Base-by-base conservation (phyloP, 805 yeast species). In the Kluyveromyces aestuarii region DNA sequence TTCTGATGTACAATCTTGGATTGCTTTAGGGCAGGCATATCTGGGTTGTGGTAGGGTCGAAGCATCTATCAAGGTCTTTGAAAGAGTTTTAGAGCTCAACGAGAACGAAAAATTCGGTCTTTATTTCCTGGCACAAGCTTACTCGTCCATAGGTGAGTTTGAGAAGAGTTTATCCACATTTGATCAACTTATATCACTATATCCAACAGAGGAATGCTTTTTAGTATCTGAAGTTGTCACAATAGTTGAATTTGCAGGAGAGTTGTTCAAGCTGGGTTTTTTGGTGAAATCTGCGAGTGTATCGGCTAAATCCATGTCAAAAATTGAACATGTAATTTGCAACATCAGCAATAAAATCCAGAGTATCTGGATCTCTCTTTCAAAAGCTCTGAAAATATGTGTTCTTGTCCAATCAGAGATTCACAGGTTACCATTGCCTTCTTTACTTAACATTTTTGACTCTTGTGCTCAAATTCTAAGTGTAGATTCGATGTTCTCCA, bases 21-120 rank as follows among this genome's bases (percentile, higher is more conserved):
- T 85, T 27, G 96, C 96, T 1, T 70, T 93, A n/a, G 99, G 99
- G n/a, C 98, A 93, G 63, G 91, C 96, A 0, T 93, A 93, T 63
- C 72, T 76, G 48, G 77, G 81, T 25, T 80, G 93, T 63, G 99
- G 99, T 2, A 74, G 96, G 52, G 70, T 83, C 41, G 90, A 87
- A 48, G 95, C 98, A 2, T 87, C 96, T 0, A 72, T 77, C 9
- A 89, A 86, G 63, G 97, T 93, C 1, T 85, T 89, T 57, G 72
- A 71, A 30, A 81, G 80, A 50, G 87, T 90, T 0, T 58, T 79
- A 41, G 72, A 72, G 37, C 55, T 84, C 6, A 76, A 78, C 33
- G 73, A 77, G 0, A 65, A 68, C 1, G 75, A 78, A 46, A 79
- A 87, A 82, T 74, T 79, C 44, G 82, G 86, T 0, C 66, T 68